These are phyloP conservation scores for Recurvomyces mirabilis DNA, from an alignment of 495 filamentous ascomycete species.

Conservation along the genomic window DNA sequence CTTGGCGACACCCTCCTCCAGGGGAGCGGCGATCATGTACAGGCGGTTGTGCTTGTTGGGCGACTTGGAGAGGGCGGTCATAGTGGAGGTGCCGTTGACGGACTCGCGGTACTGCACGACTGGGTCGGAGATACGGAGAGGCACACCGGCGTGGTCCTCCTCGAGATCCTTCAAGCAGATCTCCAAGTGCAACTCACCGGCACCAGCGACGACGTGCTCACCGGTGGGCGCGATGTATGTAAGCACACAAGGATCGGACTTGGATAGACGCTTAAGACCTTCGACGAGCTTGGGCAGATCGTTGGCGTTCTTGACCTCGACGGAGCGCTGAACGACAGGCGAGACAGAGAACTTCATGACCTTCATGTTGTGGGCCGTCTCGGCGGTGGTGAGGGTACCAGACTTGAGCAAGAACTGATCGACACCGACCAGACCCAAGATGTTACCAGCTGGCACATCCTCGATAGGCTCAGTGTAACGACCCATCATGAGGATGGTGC, in stretches of 20 bases:
- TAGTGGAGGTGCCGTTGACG: constrained; percentile 67
- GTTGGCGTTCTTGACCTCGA: constrained; percentile 99
- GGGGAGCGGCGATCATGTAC: constrained; percentile 81
- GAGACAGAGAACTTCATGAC: constrained; percentile 99
- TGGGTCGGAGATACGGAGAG: constrained; percentile 90
- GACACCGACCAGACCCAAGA: constrained; percentile 96
- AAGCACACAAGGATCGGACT: constrained; percentile 98
- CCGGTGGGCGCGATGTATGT: constrained; percentile 79
- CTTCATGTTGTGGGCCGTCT: constrained; percentile 99
- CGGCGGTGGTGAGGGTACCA: constrained; percentile 92
- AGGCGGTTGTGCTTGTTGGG: constrained; percentile 99
- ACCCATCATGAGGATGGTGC: constrained; percentile 99
- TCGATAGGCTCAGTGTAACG: constrained; percentile 98
- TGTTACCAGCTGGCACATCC: constrained; percentile 98
- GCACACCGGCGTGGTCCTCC: constrained; percentile 98
- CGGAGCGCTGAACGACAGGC: constrained; percentile 94
- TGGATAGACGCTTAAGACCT: constrained; percentile 99
- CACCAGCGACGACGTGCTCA: constrained; percentile 98
- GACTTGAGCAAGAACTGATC: constrained; percentile 99
- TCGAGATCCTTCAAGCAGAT: constrained; percentile 99
- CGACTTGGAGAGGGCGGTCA: constrained; percentile 96
- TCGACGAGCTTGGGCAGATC: constrained; percentile 99
- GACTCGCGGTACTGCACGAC: constrained; percentile 98
- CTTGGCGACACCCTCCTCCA: constrained; percentile 79
- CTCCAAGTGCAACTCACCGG: constrained; percentile 97